phyloP scores from a whole-genome alignment of 306 rosid species.

The Lathyrus sativus region DNA sequence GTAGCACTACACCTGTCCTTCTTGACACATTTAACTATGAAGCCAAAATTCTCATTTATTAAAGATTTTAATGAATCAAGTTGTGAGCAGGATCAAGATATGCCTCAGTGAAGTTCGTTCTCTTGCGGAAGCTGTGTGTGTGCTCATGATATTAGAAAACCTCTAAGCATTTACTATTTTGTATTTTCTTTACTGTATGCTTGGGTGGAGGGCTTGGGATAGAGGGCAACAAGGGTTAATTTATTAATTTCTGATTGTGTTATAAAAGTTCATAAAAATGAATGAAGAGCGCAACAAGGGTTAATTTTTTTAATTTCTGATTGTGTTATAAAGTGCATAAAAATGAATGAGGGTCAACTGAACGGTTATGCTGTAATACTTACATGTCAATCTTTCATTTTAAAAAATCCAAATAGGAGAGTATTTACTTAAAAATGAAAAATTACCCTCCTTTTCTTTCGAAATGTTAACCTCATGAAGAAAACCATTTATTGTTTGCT shows the following conservation, averaged over 20 bases:
- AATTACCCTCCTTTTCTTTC: not conserved
- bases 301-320: not conserved
- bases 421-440: conserved; percentile 7
- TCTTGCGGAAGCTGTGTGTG: conserved; percentile 15
- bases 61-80: not conserved
- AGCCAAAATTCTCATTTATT: not conserved
- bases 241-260: not conserved
- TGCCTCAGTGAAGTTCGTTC: not conserved
- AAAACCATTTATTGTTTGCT: conserved; percentile 18
- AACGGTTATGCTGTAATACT: not conserved
- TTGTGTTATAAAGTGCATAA: not conserved
- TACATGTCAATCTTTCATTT: not conserved
- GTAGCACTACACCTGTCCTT: not conserved
- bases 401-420: not conserved
- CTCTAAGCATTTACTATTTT: conserved; percentile 11
- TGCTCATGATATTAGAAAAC: conserved; percentile 15
- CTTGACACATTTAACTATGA: conserved; percentile 3
- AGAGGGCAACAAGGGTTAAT: not conserved
- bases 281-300: not conserved
- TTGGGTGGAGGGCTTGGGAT: not conserved
- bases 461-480: conserved; percentile 4
- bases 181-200: not conserved
- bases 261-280: conserved; percentile 3
- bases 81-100: conserved; percentile 4
- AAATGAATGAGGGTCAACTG: conserved; percentile 5